Percentiles rank a stretch among this genome's conserved stretches.
These are phyloP conservation scores for Torulaspora delbrueckii DNA, from an alignment of 805 yeast species.

Conservation along the genomic window DNA sequence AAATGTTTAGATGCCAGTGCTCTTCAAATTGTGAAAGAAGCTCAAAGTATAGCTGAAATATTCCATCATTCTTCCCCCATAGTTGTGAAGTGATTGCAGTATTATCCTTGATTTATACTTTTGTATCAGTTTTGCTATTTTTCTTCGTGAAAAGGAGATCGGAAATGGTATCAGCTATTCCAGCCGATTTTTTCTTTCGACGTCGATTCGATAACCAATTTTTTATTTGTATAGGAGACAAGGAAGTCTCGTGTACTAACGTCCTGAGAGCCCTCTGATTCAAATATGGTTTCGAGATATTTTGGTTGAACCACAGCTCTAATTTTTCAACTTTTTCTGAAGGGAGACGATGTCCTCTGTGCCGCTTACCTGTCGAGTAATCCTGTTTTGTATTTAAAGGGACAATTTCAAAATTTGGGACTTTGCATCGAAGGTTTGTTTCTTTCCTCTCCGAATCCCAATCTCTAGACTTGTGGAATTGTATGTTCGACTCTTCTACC, in stretches of 20 bases:
- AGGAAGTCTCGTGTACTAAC: conserved; percentile 13
- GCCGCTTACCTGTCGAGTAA: conserved; percentile 5
- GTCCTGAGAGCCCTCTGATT: conserved; percentile 8
- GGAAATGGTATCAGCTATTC: neutral
- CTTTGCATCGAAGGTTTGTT: neutral
- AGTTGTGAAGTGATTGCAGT: conserved; percentile 11
- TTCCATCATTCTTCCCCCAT: conserved; percentile 17
- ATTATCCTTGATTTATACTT: neutral
- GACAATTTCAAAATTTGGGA: neutral
- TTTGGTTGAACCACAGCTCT: conserved; percentile 19
- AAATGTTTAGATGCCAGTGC: conserved; percentile 16
- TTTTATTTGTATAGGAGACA: conserved; percentile 24
- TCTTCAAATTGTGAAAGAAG: conserved; percentile 15
- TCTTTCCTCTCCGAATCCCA: no score
- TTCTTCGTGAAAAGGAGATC: neutral
- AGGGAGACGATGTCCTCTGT: conserved; percentile 22
- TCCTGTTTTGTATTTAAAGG: neutral
- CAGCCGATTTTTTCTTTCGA: conserved; percentile 18
- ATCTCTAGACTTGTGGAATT: no score
- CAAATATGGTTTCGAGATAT: conserved; percentile 20
- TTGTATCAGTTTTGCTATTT: neutral
- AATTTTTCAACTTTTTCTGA: conserved; percentile 11
- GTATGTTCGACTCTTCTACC: no score
- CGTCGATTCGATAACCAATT: conserved; percentile 31
- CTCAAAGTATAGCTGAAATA: conserved; percentile 20